A percentile compares a stretch with the other conserved stretches of the same genome.
Evolutionary conservation across 2,329 filamentous ascomycete species (phyloP).

Genomic region (Arthrobotrys entomopaga): DNA sequence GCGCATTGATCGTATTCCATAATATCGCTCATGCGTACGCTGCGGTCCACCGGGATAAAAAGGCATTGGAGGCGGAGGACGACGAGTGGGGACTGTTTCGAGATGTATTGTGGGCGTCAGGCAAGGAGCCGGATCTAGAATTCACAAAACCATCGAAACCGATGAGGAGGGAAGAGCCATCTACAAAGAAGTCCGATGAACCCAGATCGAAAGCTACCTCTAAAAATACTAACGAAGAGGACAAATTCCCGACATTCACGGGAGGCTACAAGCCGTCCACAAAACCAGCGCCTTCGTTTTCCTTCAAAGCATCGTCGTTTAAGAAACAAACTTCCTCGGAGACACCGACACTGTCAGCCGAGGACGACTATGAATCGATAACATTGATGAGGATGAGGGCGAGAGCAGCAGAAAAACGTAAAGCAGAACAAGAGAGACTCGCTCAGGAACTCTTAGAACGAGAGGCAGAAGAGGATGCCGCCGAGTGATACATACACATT

Average conservation of each 20-base stretch:
- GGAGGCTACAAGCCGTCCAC: conserved; percentile 28
- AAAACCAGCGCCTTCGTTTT: conserved; percentile 56
- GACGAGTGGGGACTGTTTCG: conserved; percentile 54
- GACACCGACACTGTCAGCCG: background rate
- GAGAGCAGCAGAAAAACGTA: conserved; percentile 57
- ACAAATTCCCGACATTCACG: conserved; percentile 39
- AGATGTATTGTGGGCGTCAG: conserved; percentile 57
- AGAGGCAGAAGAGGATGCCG: conserved; percentile 55
- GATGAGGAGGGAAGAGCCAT: background rate
- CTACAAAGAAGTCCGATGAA: background rate
- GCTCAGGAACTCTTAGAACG: conserved; percentile 56
- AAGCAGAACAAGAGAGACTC: conserved; percentile 53
- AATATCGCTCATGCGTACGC: conserved; percentile 57
- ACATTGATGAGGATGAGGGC: conserved; percentile 58
- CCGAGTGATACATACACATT: conserved; percentile 13
- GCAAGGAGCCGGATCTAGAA: conserved; percentile 57
- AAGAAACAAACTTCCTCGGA: conserved; percentile 35
- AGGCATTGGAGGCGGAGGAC: conserved; percentile 35
- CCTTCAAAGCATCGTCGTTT: conserved; percentile 52
- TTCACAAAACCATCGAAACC: conserved; percentile 36
- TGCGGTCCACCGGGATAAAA: conserved; percentile 55
- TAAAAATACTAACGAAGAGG: conserved; percentile 12
- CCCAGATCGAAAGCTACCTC: background rate
- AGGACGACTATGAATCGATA: conserved; percentile 58
- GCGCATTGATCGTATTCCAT: conserved; percentile 57